Conservation (phyloP, 805 yeast species). For the Wickerhamiella spandovensis region DNA sequence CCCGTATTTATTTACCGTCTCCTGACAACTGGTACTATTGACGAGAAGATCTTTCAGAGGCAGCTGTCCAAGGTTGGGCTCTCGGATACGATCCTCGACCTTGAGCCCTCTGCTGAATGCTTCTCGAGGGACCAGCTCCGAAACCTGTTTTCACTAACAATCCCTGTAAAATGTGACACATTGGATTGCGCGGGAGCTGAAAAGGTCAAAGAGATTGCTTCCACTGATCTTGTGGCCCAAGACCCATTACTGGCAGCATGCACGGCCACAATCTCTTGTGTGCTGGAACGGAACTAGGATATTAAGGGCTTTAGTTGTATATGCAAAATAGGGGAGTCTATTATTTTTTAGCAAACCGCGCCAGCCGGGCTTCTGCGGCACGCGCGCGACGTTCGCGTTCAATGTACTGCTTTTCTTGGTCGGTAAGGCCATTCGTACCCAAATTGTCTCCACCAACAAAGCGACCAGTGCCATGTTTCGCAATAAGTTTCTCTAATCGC, state of each 20-base stretch:
- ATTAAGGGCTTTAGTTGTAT: not conserved
- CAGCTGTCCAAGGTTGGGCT: constrained; percentile 74
- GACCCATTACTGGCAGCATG: constrained; percentile 1
- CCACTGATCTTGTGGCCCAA: not conserved
- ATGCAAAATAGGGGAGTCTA: not conserved
- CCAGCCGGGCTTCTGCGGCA: constrained; percentile 84
- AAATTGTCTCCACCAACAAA: constrained; percentile 13
- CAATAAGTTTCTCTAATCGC: constrained; percentile 16
- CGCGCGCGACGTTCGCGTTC: constrained; percentile 93
- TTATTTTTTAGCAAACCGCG: constrained; percentile 14
- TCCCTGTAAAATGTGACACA: constrained; percentile 46
- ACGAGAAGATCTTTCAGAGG: constrained; percentile 86
- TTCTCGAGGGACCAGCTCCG: constrained; percentile 57
- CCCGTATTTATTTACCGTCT: constrained; percentile 74
- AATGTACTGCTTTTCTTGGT: constrained; percentile 58
- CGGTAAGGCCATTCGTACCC: constrained; percentile 40
- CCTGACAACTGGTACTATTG: constrained; percentile 70
- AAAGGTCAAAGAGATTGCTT: constrained; percentile 2
- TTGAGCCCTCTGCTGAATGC: constrained; percentile 31
- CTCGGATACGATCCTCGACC: constrained; percentile 55
- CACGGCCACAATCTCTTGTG: constrained; percentile 7
- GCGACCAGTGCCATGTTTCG: constrained; percentile 19
- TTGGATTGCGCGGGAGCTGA: not conserved
- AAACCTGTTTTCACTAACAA: constrained; percentile 55
- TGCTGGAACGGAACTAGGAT: constrained; percentile 1